Conservation (phyloP, 495 filamentous ascomycete genomes). For the Parmelia sp. region DNA sequence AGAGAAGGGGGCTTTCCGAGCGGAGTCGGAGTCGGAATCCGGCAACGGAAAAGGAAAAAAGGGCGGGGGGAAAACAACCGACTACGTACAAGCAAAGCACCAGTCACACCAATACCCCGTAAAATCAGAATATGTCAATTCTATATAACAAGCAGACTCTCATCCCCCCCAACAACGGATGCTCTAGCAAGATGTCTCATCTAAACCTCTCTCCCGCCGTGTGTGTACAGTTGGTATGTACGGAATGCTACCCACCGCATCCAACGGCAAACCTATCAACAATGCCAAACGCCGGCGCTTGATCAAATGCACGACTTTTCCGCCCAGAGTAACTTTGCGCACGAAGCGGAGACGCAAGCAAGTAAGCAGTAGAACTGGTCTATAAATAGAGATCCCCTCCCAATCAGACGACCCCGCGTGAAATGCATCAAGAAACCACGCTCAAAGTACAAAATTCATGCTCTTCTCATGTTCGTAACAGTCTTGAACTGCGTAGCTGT, state of each 20-base stretch:
- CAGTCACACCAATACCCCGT: too few species aligned
- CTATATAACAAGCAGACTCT: too few species aligned
- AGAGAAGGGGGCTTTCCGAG: too few species aligned
- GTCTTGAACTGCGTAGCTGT: neutral
- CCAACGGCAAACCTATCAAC: neutral
- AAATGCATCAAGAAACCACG: neutral
- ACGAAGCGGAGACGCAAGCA: neutral
- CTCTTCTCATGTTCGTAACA: neutral
- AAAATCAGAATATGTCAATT: too few species aligned
- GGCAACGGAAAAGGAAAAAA: too few species aligned
- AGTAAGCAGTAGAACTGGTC: neutral
- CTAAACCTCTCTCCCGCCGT: neutral
- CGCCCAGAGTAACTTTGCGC: neutral
- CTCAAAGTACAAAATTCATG: neutral
- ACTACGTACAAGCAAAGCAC: too few species aligned
- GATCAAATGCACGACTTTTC: constrained; percentile 1
- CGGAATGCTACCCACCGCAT: neutral
- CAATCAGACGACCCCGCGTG: neutral
- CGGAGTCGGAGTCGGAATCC: too few species aligned
- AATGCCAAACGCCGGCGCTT: neutral
- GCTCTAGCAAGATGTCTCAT: neutral
- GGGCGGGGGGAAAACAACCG: too few species aligned
- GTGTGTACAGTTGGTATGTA: neutral
- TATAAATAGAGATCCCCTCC: neutral
- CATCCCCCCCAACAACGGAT: too few species aligned